A percentile compares a stretch with the other conserved stretches of the same genome.
Conservation (phyloP, 768 basidiomycete genomes). For the Brasilioporus rufonigricans region DNA sequence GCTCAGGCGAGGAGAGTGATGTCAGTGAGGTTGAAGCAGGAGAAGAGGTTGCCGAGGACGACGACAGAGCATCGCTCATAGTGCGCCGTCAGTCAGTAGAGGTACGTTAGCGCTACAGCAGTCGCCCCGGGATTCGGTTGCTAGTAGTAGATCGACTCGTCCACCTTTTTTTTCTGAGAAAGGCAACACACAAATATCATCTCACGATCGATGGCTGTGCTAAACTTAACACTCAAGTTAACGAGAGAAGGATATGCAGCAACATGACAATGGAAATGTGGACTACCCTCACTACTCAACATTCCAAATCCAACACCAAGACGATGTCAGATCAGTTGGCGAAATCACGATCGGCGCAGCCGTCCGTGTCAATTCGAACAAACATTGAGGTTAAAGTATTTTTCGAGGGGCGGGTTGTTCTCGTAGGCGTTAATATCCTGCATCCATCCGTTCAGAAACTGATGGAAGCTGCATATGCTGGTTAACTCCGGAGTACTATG, state of each 20-base stretch:
- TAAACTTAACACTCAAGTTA: neutral
- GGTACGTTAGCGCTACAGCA: neutral
- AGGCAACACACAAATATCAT: conserved; percentile 15
- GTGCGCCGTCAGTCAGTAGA: conserved; percentile 2
- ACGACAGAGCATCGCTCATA: conserved; percentile 26
- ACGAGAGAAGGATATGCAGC: neutral
- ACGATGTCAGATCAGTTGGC: neutral
- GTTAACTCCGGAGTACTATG: no score
- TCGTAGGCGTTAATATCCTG: conserved; percentile 56
- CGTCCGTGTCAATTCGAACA: no score
- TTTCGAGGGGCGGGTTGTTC: conserved; percentile 30
- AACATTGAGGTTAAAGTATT: no score
- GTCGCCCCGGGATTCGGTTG: neutral
- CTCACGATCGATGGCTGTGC: conserved; percentile 34
- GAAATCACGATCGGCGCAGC: no score
- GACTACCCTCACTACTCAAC: neutral
- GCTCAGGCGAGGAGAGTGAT: conserved; percentile 57
- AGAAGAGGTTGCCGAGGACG: conserved; percentile 37
- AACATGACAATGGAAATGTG: neutral
- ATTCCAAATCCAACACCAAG: neutral
- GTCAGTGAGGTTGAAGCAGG: conserved; percentile 53
- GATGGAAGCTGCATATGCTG: conserved; percentile 48
- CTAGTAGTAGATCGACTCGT: neutral
- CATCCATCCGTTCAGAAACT: conserved; percentile 73
- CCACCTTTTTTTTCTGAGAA: conserved; percentile 13